Evolutionary conservation across 2,329 filamentous ascomycete genomes (phyloP), one percentile per base, ranked within the genome.

Genomic region (Clonostachys chloroleuca): DNA sequence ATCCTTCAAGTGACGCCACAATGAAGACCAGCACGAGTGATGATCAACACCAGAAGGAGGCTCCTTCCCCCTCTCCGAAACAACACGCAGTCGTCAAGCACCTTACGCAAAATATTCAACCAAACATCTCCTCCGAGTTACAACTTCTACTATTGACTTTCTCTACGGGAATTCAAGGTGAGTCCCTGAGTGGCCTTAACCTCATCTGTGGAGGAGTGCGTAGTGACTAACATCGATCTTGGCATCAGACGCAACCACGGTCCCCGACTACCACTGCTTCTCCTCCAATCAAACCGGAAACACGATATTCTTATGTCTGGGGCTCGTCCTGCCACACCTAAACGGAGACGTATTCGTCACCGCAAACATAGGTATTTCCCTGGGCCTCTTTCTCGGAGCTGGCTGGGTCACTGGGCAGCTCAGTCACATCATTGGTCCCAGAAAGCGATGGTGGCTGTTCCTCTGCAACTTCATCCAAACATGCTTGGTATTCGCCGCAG

Each of bases 221-320:
- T 16, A 5, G 2, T n/a, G 43, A 33, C 10, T n/a, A n/a, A 17
- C 30, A 30, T 30, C 24, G 24, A 30, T 30, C 24, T 30, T 30
- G 24, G 9, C n/a, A 14, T 14, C 34, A 72, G 78, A 84, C 62
- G 78, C 79, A 43, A 73, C 78, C 17, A 74, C 79, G 3, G 84
- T 81, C 57, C 77, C 77, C 18, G 78, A 82, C 56, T 84, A 78
- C 60, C 73, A 75, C 61, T 82, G 78, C 57, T 83, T 84, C 59
- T 77, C 78, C 13, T 83, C 79, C 33, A 84, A 84, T 59, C 80
- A 85, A 56, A 85, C 81, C 0, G 81, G 82, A 49, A 85, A 84
- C 63, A 83, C 80, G 3, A 74, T 84, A 43, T 77, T 85, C 54
- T 68, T 84, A 9, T 65, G 72, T 49, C 56, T 77, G 12, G 78